phyloP scores from a whole-genome alignment of 495 filamentous ascomycete genomes.

The Penicillium macrosclerotiorum region DNA sequence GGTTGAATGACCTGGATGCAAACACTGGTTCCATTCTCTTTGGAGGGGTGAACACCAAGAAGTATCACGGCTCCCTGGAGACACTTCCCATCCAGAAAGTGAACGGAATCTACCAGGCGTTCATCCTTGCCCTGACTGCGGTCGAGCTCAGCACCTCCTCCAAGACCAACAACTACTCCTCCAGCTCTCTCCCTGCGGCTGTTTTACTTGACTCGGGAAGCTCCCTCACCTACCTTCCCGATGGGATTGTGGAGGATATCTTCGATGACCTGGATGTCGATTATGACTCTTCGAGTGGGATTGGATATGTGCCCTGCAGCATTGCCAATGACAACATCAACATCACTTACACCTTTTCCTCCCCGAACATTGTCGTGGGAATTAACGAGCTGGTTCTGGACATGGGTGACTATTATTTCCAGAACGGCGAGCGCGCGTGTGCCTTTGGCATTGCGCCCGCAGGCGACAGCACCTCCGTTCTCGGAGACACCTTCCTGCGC shows the following conservation, averaged over 20 bases:
- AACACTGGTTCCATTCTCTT: slow-evolving; percentile 83
- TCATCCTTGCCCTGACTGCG: slow-evolving; percentile 76
- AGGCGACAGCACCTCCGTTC: slow-evolving; percentile 61
- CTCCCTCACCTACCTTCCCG: slow-evolving; percentile 83
- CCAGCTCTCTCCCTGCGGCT: slow-evolving; percentile 54
- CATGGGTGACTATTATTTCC: slow-evolving; percentile 54
- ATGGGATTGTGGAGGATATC: slow-evolving; percentile 60
- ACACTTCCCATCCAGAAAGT: slow-evolving; percentile 73
- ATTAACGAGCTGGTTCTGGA: slow-evolving; percentile 78
- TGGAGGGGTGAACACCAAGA: slow-evolving; percentile 82
- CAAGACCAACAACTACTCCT: slow-evolving; percentile 42
- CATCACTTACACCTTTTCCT: slow-evolving; percentile 68
- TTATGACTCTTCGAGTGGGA: slow-evolving; percentile 49
- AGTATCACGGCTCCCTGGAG: slow-evolving; percentile 67
- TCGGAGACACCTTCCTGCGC: slow-evolving; percentile 92
- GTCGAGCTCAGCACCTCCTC: slow-evolving; percentile 49
- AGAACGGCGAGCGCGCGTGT: slow-evolving; percentile 61
- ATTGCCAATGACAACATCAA: slow-evolving; percentile 55
- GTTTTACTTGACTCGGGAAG: slow-evolving; percentile 90
- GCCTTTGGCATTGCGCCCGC: slow-evolving; percentile 77
- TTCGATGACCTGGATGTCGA: slow-evolving; percentile 63
- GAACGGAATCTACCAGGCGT: slow-evolving; percentile 62
- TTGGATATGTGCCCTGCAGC: slow-evolving; percentile 72
- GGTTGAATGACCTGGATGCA: slow-evolving; percentile 56
- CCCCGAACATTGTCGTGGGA: slow-evolving; percentile 65